Conservation (phyloP, 352 stramenopile species). For the Thalassiosira sp. region DNA sequence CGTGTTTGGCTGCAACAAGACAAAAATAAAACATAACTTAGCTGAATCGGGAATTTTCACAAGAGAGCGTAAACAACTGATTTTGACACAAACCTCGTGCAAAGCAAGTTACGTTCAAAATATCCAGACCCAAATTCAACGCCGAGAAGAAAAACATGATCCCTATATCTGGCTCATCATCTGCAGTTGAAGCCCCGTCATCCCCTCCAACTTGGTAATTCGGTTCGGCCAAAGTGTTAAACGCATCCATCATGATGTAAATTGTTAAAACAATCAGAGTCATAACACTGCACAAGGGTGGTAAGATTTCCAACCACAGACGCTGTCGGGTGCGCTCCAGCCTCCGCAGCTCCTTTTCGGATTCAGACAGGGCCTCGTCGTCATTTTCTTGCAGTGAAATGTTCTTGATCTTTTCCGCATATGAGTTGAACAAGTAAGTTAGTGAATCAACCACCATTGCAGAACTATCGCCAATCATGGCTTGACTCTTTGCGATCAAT, state of each 20-base stretch:
- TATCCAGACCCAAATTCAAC: conserved; percentile 66
- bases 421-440: conserved; percentile 75
- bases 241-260: conserved; percentile 37
- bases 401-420: conserved; percentile 69
- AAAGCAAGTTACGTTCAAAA: conserved; percentile 74
- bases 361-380: conserved; percentile 15
- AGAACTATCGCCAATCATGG: conserved; percentile 66
- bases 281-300: conserved; percentile 60
- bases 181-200: conserved; percentile 5
- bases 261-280: conserved; percentile 66
- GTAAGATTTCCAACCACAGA: conserved; percentile 70
- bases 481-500: conserved; percentile 56
- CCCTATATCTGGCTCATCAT: conserved; percentile 42
- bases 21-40: too few species aligned
- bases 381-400: conserved; percentile 27
- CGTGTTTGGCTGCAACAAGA: conserved; percentile 52
- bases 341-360: conserved; percentile 27
- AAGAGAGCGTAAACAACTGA: too few species aligned
- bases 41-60: too few species aligned
- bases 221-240: conserved; percentile 35
- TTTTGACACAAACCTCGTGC: too few species aligned
- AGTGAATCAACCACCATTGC: conserved; percentile 71
- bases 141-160: conserved; percentile 75
- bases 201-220: conserved; percentile 18
- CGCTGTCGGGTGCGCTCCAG: conserved; percentile 37